Conservation (phyloP, 352 stramenopile species). For the Globisporangium cystogenes region DNA sequence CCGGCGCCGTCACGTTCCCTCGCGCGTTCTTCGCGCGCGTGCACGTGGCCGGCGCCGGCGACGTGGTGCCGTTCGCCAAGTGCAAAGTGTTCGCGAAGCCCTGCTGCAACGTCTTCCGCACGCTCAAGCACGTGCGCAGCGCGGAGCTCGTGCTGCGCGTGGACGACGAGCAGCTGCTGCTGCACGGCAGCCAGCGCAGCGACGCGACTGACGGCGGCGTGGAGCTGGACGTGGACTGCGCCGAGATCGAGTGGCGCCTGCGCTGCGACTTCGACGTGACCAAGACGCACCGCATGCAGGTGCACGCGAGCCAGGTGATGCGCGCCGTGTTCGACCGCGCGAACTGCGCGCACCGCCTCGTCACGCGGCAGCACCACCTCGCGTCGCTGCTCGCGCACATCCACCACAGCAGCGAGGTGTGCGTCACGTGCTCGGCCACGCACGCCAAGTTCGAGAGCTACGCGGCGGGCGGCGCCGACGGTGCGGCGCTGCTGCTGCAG, state of each 20-base stretch:
- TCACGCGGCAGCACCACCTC: slow-evolving; percentile 69
- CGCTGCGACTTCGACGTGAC: slow-evolving; percentile 83
- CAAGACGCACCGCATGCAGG: slow-evolving; percentile 83
- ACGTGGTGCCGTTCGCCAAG: slow-evolving; percentile 41
- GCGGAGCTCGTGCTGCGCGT: slow-evolving; percentile 63
- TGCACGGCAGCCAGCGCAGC: slow-evolving; percentile 9
- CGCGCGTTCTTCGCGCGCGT: slow-evolving; percentile 58
- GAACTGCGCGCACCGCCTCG: slow-evolving; percentile 39
- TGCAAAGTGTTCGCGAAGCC: slow-evolving; percentile 77
- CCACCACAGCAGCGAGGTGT: slow-evolving; percentile 75
- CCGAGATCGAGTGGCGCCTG: slow-evolving; percentile 62
- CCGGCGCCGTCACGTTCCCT: slow-evolving; percentile 54
- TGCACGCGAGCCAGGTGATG: slow-evolving; percentile 73
- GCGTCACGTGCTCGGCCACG: slow-evolving; percentile 51
- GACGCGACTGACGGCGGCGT: slow-evolving; percentile 10
- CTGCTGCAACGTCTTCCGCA: slow-evolving; percentile 77
- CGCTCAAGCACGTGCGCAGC: slow-evolving; percentile 76
- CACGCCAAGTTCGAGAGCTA: slow-evolving; percentile 83
- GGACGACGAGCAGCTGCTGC: slow-evolving; percentile 23
- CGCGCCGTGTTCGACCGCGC: slow-evolving; percentile 69
- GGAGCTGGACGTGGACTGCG: slow-evolving; percentile 59
- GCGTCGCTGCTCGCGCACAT: slow-evolving; percentile 74
- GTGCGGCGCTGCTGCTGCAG: too few relatives aligned
- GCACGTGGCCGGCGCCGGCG: slow-evolving; percentile 5
- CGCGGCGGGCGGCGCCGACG: slow-evolving; percentile 45